phyloP scores from a whole-genome alignment of 306 rosid genomes.

The Psophocarpus tetragonolobus region DNA sequence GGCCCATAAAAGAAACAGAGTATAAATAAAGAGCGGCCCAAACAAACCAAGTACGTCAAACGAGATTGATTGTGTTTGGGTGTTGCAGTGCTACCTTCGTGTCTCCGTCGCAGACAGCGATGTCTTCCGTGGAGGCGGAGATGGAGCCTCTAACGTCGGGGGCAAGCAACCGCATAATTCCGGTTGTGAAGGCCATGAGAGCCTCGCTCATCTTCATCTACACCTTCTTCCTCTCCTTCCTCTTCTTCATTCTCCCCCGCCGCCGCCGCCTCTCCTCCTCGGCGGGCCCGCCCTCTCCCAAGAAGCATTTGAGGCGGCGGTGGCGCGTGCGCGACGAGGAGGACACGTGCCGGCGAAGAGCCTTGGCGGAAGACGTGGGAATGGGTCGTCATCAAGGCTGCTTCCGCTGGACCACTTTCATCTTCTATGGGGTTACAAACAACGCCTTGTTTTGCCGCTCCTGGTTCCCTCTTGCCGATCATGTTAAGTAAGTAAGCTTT shows the following conservation, averaged over 20 bases:
- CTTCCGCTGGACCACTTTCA: conserved; percentile 62
- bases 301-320: conserved; percentile 52
- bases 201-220: conserved; percentile 59
- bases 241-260: conserved; percentile 60
- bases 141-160: conserved; percentile 97
- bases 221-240: conserved; percentile 61
- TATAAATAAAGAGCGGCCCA: conserved; percentile 13
- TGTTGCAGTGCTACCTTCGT: not conserved
- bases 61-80: not conserved
- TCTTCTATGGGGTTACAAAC: conserved; percentile 64
- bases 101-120: conserved; percentile 40
- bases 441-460: conserved; percentile 83
- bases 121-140: conserved; percentile 55
- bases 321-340: conserved; percentile 78
- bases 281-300: conserved; percentile 41
- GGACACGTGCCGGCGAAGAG: conserved; percentile 74
- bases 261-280: conserved; percentile 45
- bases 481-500: conserved; percentile 74
- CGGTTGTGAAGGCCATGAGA: conserved; percentile 65
- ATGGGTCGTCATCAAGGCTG: conserved; percentile 53
- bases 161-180: conserved; percentile 96
- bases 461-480: conserved; percentile 69
- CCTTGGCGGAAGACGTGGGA: conserved; percentile 68
- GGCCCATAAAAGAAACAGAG: not conserved
- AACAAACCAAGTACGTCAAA: not conserved